These are phyloP conservation scores for Holtermanniella nyarrowii DNA, from an alignment of 768 basidiomycete genomes.

Conservation along the genomic window DNA sequence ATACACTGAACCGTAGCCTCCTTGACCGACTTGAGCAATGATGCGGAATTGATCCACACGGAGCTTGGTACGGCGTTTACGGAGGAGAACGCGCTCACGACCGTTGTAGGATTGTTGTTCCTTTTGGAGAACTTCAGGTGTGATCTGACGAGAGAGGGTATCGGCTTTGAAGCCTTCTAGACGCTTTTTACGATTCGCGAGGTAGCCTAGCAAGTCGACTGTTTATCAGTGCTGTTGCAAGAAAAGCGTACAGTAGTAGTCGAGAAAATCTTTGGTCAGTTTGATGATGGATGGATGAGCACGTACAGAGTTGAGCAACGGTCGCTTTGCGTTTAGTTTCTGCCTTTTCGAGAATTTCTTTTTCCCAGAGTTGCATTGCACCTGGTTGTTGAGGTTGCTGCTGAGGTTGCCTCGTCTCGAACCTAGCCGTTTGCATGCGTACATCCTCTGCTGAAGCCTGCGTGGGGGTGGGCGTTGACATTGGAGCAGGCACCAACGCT, in stretches of 20 bases:
- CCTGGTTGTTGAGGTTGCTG: slow-evolving; percentile 16
- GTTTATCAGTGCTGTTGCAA: not conserved
- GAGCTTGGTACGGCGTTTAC: slow-evolving; percentile 84
- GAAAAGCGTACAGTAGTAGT: slow-evolving; percentile 68
- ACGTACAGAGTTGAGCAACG: slow-evolving; percentile 84
- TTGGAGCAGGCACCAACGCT: too few relatives aligned
- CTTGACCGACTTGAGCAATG: slow-evolving; percentile 96
- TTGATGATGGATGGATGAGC: not conserved
- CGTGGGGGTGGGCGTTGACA: too few relatives aligned
- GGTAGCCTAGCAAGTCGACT: slow-evolving; percentile 79
- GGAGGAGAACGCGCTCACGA: slow-evolving; percentile 81
- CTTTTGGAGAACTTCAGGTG: slow-evolving; percentile 42
- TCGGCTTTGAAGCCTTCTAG: slow-evolving; percentile 72
- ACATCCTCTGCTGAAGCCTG: slow-evolving; percentile 39
- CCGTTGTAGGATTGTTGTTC: slow-evolving; percentile 92
- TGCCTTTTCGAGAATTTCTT: slow-evolving; percentile 65
- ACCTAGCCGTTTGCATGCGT: slow-evolving; percentile 36
- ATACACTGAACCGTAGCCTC: slow-evolving; percentile 96
- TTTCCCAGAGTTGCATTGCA: slow-evolving; percentile 61
- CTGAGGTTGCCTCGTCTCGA: slow-evolving; percentile 14
- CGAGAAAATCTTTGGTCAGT: slow-evolving; percentile 61
- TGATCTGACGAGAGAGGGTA: slow-evolving; percentile 52
- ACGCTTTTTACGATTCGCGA: slow-evolving; percentile 74
- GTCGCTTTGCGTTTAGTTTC: slow-evolving; percentile 94
- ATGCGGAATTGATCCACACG: slow-evolving; percentile 94